Base-by-base conservation (phyloP, 768 basidiomycete genomes). In the Grammothele lineata region DNA sequence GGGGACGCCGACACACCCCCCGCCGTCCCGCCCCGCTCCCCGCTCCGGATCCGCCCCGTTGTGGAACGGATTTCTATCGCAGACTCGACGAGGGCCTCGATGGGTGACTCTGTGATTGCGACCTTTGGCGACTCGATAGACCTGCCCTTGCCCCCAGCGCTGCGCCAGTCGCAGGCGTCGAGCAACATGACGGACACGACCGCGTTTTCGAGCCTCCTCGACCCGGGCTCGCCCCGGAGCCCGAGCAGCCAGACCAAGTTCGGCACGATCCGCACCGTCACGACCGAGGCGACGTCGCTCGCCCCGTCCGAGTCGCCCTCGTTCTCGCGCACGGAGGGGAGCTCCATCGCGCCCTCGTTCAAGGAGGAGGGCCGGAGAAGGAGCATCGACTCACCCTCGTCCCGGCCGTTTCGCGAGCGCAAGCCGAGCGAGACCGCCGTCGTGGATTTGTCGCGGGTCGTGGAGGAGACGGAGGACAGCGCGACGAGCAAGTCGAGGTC, bases 241-340 rank as follows among this genome's bases (percentile, higher is more conserved):
- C 70, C 66, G 40, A 69, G 71, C 43, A 55, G 52, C 47, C 70
- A 65, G 35, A 70, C 71, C 53, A 83, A 78, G 61, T 91, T 80
- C 63, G 86, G 81, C 34, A 92, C 89, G 10, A 80, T 91, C 51
- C 74, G 86, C 57, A 90, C 89, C n/a, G 71, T 83, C 50, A 88
- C 82, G 25, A 92, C 90, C 24, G 88, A 90, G 53, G 73, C 83
- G 50, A 92, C 88, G 17, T 87, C 85, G 32, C 63, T 76, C 32
- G 62, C 60, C 14, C 60, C 62, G 1, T 68, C 70, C 33, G 88
- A 87, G 57, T 67, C 71, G 12, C 82, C 83, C 5, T 85, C 85
- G 9, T 68, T 87, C 43, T 76, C 75, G 18, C 72, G 74, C 26
- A 72, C 81, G n/a, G 85, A 88, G 57, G 87, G 77, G 14, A 81